phyloP scores from a whole-genome alignment of 345 rosid species.

The Eucalyptus tenuipes region DNA sequence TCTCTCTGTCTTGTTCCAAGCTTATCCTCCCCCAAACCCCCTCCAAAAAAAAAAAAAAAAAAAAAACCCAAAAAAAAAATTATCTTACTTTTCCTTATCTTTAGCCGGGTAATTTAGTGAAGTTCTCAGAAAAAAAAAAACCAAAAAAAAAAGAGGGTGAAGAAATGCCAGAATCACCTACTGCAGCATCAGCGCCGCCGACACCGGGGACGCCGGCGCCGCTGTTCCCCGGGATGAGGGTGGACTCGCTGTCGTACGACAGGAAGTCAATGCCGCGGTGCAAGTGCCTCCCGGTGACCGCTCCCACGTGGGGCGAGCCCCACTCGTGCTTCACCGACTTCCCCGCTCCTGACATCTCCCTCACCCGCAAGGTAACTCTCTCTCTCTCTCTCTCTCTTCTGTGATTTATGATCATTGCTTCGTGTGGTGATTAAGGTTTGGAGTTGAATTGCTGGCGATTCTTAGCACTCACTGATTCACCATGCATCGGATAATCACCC shows the following conservation, averaged over 20 bases:
- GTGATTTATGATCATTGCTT: not conserved
- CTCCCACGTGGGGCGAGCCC: slow-evolving; percentile 52
- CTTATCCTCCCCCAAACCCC: not conserved
- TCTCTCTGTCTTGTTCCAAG: not conserved
- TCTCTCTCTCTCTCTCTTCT: not conserved
- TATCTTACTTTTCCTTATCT: not conserved
- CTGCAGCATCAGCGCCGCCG: slow-evolving; percentile 65
- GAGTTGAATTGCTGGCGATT: not conserved
- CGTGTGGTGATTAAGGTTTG: not conserved
- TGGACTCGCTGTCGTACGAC: slow-evolving; percentile 87
- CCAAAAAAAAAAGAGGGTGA: not conserved
- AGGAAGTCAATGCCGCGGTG: slow-evolving; percentile 76
- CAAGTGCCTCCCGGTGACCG: slow-evolving; percentile 85
- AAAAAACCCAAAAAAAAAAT: slow-evolving; percentile 4
- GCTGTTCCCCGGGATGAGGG: slow-evolving; percentile 53
- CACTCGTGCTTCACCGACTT: slow-evolving; percentile 74
- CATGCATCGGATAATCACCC: not conserved
- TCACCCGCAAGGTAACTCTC: slow-evolving; percentile 81
- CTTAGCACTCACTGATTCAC: not conserved
- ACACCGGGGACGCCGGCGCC: slow-evolving; percentile 97
- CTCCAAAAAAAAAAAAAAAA: not conserved
- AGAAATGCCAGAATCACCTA: slow-evolving; percentile 32
- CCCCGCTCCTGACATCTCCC: slow-evolving; percentile 57
- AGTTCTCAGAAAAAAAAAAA: not conserved
- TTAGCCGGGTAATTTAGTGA: not conserved